Percentiles rank a stretch among this genome's conserved stretches.
Evolutionary conservation across 2,329 filamentous ascomycete species (phyloP).

Genomic region (Parasarocladium wereldwijsianum): DNA sequence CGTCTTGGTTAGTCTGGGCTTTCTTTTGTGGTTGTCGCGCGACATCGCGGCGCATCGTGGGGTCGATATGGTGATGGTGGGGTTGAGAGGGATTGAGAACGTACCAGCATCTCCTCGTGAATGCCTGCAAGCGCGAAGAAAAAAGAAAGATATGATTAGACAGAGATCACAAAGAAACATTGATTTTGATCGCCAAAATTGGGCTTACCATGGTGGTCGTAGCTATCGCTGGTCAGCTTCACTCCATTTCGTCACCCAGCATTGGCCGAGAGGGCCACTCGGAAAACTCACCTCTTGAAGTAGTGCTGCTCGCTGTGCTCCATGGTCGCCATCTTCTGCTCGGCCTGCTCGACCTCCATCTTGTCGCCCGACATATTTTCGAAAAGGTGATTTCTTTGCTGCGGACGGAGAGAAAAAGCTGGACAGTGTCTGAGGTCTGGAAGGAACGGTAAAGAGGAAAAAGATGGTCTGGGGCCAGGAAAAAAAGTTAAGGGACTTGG

Average conservation of each 20-base stretch:
- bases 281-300: constrained; percentile 69
- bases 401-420: too few relatives aligned
- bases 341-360: constrained; percentile 45
- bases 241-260: neutral
- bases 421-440: too few relatives aligned
- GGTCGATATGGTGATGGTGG: constrained; percentile 5
- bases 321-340: constrained; percentile 54
- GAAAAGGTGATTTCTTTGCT: too few relatives aligned
- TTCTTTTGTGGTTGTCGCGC: constrained; percentile 4
- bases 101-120: constrained; percentile 94
- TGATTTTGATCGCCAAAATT: constrained; percentile 6
- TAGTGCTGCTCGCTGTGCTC: constrained; percentile 97
- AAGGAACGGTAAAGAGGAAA: too few relatives aligned
- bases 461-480: too few relatives aligned
- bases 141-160: constrained; percentile 14
- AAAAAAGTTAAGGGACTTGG: too few relatives aligned
- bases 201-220: constrained; percentile 83
- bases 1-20: constrained; percentile 5
- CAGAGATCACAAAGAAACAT: constrained; percentile 15
- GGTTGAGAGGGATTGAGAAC: constrained; percentile 22
- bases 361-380: constrained; percentile 31
- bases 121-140: constrained; percentile 48
- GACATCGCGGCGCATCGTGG: constrained; percentile 1
- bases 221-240: constrained; percentile 38
- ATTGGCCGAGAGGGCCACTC: constrained; percentile 3